Evolutionary conservation across 768 basidiomycete genomes (phyloP).

Genomic region (Russula vinacea): DNA sequence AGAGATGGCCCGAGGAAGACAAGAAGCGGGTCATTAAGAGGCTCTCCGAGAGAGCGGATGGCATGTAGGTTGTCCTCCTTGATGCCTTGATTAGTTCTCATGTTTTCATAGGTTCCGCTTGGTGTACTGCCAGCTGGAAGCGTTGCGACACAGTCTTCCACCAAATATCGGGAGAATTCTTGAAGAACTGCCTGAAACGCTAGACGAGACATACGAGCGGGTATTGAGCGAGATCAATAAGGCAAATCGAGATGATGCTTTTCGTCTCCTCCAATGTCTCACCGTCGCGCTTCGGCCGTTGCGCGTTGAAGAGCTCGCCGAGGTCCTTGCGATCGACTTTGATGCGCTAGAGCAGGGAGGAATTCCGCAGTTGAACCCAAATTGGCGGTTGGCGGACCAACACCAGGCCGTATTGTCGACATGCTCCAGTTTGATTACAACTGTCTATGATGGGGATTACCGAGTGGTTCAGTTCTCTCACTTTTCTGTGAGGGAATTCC

Average conservation of each 20-base stretch:
- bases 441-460: neutral
- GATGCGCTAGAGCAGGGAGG: neutral
- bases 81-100: neutral
- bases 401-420: conserved; percentile 1
- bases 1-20: conserved; percentile 19
- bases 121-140: neutral
- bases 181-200: neutral
- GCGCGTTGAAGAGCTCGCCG: conserved; percentile 4
- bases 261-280: conserved; percentile 17
- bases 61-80: conserved; percentile 2
- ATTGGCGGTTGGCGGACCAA: conserved; percentile 7
- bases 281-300: conserved; percentile 1
- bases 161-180: neutral
- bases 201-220: conserved; percentile 4
- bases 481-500: conserved; percentile 13
- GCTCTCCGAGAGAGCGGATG: conserved; percentile 2
- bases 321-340: conserved; percentile 19
- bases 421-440: conserved; percentile 10
- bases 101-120: neutral
- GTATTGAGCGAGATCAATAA: conserved; percentile 1
- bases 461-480: conserved; percentile 18
- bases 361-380: neutral
- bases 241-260: conserved; percentile 2
- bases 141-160: neutral
- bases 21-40: neutral